These are phyloP conservation scores for Nevesoporus exiguus DNA, from an alignment of 768 basidiomycete species.

Conservation along the genomic window DNA sequence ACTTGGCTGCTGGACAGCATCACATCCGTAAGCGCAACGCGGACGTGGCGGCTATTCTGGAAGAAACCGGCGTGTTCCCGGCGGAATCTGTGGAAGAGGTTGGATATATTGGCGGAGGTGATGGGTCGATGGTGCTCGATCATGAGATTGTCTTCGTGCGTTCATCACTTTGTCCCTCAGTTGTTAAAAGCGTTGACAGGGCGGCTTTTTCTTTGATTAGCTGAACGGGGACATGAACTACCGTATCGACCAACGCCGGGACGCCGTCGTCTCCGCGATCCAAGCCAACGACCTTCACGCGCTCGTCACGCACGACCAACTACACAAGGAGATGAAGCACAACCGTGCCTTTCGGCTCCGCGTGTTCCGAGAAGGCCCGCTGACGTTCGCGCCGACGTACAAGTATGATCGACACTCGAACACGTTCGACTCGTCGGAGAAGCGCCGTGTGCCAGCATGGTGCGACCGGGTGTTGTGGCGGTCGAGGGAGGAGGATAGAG, in stretches of 20 bases:
- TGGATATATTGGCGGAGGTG: constrained; percentile 85
- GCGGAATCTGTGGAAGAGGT: constrained; percentile 48
- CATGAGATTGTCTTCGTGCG: constrained; percentile 89
- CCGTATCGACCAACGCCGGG: constrained; percentile 90
- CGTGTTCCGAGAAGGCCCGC: constrained; percentile 75
- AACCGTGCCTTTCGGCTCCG: constrained; percentile 89
- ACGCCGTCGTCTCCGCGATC: constrained; percentile 70
- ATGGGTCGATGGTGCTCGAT: constrained; percentile 89
- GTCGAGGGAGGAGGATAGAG: constrained; percentile 50
- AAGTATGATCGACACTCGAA: constrained; percentile 83
- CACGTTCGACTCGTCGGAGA: constrained; percentile 86
- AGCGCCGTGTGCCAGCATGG: constrained; percentile 90
- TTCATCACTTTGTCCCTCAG: neutral
- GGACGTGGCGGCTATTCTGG: constrained; percentile 84
- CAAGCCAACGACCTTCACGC: constrained; percentile 59
- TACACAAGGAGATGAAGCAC: constrained; percentile 80
- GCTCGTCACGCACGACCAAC: constrained; percentile 79
- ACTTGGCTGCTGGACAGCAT: constrained; percentile 93
- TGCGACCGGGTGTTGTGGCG: constrained; percentile 93
- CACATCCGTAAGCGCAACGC: constrained; percentile 80
- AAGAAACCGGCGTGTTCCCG: constrained; percentile 70
- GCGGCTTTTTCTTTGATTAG: constrained; percentile 33
- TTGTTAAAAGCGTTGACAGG: neutral
- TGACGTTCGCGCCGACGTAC: constrained; percentile 88
- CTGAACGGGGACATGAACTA: constrained; percentile 96